These are phyloP conservation scores for Penicillium vulpinum DNA, from an alignment of 2,329 filamentous ascomycete species.

Conservation along the genomic window DNA sequence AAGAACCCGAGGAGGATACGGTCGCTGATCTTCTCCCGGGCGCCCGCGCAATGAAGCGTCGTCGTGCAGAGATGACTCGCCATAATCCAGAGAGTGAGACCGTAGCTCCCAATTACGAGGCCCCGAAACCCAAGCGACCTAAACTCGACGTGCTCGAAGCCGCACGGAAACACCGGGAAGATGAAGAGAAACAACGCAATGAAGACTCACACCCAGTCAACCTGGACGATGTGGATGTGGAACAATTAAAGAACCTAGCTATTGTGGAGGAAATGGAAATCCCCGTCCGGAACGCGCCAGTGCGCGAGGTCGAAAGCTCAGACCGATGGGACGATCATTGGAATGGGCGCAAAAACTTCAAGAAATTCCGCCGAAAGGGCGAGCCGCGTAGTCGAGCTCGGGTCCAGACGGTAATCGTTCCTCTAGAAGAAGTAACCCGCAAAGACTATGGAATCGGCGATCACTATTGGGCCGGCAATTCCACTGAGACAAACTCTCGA, in stretches of 20 bases:
- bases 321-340: conserved; percentile 82
- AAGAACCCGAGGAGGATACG: conserved; percentile 53
- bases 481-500: conserved; percentile 23
- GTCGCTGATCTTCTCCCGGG: conserved; percentile 75
- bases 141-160: conserved; percentile 69
- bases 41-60: conserved; percentile 75
- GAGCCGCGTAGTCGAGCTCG: conserved; percentile 41
- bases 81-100: conserved; percentile 40
- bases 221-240: conserved; percentile 67
- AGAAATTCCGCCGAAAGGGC: conserved; percentile 64
- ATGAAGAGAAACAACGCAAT: conserved; percentile 52
- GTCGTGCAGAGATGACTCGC: conserved; percentile 63
- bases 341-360: conserved; percentile 97
- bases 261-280: conserved; percentile 77
- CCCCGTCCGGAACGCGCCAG: conserved; percentile 34
- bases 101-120: conserved; percentile 26
- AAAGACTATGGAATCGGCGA: conserved; percentile 74
- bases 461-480: conserved; percentile 62
- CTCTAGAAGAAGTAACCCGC: conserved; percentile 67
- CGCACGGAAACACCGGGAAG: conserved; percentile 56
- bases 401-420: conserved; percentile 63
- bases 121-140: conserved; percentile 52
- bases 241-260: conserved; percentile 70
- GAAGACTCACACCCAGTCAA: conserved; percentile 56
- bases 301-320: conserved; percentile 42